Evolutionary conservation across 2,329 filamentous ascomycete genomes (phyloP).

Genomic region (Epichloe hybrida): DNA sequence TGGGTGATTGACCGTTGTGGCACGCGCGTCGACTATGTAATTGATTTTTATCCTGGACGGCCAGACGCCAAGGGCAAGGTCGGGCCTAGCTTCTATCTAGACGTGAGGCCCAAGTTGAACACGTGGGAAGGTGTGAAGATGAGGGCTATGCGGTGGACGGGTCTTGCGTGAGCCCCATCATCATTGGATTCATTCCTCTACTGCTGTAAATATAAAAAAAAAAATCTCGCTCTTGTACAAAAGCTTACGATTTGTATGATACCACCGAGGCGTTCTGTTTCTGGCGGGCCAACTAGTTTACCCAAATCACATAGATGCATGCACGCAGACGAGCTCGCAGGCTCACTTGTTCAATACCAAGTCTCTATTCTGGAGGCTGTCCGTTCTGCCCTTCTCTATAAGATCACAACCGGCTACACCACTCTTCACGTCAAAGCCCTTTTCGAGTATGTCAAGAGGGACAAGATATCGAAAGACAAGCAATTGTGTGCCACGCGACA

Average conservation of each 20-base stretch:
- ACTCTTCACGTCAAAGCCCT: too few relatives aligned
- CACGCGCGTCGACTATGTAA: conserved; percentile 79
- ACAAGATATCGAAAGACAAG: too few relatives aligned
- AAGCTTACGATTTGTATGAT: conserved; percentile 11
- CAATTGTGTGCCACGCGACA: too few relatives aligned
- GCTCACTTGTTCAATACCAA: conserved; percentile 1
- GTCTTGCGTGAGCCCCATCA: conserved; percentile 27
- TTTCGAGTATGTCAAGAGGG: not conserved
- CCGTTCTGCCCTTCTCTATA: not conserved
- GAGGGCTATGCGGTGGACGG: conserved; percentile 38
- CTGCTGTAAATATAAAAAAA: not conserved
- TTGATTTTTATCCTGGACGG: conserved; percentile 87
- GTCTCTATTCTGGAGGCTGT: not conserved
- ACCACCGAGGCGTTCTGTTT: conserved; percentile 11
- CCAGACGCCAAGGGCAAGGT: conserved; percentile 22
- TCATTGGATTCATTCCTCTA: not conserved
- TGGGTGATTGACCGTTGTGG: conserved; percentile 94
- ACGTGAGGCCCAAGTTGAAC: conserved; percentile 56
- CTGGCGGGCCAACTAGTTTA: not conserved
- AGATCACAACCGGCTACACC: not conserved
- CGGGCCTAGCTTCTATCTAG: conserved; percentile 48
- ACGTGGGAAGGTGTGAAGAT: conserved; percentile 56
- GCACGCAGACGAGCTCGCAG: not conserved
- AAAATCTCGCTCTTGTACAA: not conserved
- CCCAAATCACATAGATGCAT: not conserved